A percentile compares a stretch with the other conserved stretches of the same genome.
These are phyloP conservation scores for Paecilomyces sp. DNA, from an alignment of 2,329 filamentous ascomycete species.

Conservation along the genomic window DNA sequence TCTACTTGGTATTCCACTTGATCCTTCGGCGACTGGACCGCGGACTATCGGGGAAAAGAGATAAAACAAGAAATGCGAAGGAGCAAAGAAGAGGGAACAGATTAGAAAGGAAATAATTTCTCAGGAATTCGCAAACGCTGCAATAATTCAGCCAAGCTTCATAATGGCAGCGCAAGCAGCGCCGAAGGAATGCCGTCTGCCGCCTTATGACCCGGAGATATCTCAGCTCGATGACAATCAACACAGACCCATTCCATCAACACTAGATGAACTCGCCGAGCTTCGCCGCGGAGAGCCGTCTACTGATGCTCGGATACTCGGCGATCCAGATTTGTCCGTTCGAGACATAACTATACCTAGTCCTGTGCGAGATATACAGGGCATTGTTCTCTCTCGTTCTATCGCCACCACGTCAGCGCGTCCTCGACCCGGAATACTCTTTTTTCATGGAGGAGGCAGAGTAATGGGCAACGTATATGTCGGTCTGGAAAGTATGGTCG, in stretches of 20 bases:
- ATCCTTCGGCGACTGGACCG: too few relatives aligned
- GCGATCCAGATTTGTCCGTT: not conserved
- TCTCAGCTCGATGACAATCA: not conserved
- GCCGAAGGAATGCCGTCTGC: not conserved
- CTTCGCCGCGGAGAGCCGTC: conserved; percentile 1
- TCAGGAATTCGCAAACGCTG: too few relatives aligned
- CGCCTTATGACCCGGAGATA: conserved; percentile 1
- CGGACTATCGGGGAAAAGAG: too few relatives aligned
- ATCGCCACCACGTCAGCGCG: not conserved
- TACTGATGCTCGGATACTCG: not conserved
- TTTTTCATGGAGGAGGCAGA: conserved; percentile 1
- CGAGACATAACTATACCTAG: not conserved
- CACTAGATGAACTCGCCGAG: not conserved
- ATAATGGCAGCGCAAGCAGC: too few relatives aligned
- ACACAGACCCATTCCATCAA: conserved; percentile 1
- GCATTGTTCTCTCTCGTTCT: not conserved
- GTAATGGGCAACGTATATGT: conserved; percentile 1
- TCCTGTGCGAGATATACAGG: not conserved
- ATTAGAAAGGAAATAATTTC: too few relatives aligned
- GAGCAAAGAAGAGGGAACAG: too few relatives aligned
- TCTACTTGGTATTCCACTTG: too few relatives aligned
- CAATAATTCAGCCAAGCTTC: too few relatives aligned
- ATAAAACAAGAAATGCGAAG: too few relatives aligned
- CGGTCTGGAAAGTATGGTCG: not conserved
- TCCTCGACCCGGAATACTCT: not conserved